Evolutionary conservation across 2,329 filamentous ascomycete species (phyloP).

Genomic region (Neonectria sp.): DNA sequence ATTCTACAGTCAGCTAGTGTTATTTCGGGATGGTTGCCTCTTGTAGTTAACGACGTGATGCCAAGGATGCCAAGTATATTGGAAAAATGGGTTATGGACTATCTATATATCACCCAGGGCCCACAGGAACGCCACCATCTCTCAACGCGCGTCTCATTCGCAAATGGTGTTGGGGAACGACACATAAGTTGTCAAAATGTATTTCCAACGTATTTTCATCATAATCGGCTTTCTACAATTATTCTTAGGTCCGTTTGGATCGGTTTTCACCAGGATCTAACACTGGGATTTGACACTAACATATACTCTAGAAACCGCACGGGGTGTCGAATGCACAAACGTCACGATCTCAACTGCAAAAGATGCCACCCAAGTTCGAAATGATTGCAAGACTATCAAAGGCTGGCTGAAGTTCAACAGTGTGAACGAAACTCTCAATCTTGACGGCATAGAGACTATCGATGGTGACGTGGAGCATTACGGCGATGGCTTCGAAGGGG

Average conservation of each 20-base stretch:
- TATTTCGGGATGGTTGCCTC: not conserved
- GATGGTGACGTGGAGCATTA: not conserved
- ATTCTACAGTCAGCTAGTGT: not conserved
- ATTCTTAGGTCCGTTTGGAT: not conserved
- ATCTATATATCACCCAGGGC: not conserved
- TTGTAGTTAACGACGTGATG: not conserved
- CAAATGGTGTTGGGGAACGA: too few relatives aligned
- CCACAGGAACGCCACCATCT: not conserved
- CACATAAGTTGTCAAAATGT: not conserved
- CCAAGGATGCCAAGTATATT: not conserved
- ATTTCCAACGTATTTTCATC: not conserved
- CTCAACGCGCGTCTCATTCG: too few relatives aligned
- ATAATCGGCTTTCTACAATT: not conserved
- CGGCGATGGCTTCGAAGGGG: not conserved
- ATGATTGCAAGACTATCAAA: conserved; percentile 18
- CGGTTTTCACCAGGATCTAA: too few relatives aligned
- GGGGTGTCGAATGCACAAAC: not conserved
- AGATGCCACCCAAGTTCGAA: conserved; percentile 13
- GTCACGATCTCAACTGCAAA: conserved; percentile 16
- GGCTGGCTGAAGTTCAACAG: not conserved
- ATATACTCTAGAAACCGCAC: not conserved
- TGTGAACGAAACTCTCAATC: conserved; percentile 11
- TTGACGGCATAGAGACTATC: conserved; percentile 21
- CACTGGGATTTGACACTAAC: not conserved
- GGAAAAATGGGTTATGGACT: not conserved